These are phyloP conservation scores for Striga hermonthica DNA, from an alignment of 305 asterid genomes.

Conservation along the genomic window DNA sequence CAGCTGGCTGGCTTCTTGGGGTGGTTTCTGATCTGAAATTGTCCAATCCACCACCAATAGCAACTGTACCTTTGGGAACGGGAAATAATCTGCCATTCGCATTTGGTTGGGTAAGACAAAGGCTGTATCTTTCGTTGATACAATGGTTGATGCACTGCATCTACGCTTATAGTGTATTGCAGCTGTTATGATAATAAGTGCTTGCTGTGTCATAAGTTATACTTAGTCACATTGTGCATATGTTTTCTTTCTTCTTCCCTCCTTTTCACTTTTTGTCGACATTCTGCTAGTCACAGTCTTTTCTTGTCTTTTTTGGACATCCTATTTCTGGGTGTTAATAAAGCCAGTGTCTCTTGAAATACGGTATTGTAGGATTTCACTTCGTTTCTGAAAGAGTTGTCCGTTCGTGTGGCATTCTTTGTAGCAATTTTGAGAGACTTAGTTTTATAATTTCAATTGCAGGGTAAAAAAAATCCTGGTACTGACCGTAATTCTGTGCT, in stretches of 20 bases:
- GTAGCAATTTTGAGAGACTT: background rate
- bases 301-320: background rate
- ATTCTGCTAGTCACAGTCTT: background rate
- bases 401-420: background rate
- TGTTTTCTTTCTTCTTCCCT: background rate
- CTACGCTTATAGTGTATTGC: background rate
- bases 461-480: conserved; percentile 61
- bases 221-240: background rate
- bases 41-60: conserved; percentile 73
- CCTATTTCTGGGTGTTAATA: background rate
- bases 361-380: background rate
- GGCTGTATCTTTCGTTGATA: background rate
- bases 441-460: conserved; percentile 22
- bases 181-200: background rate
- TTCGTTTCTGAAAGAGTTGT: background rate
- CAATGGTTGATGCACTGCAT: background rate
- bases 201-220: too few relatives aligned
- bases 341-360: conserved; percentile 1
- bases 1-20: conserved; percentile 95
- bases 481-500: conserved; percentile 59
- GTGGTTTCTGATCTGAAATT: conserved; percentile 80
- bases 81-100: conserved; percentile 95
- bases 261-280: background rate
- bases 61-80: conserved; percentile 86
- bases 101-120: conserved; percentile 82